Evolutionary conservation across 345 rosid genomes (phyloP).

Genomic region (Erysimum cheiranthoides): DNA sequence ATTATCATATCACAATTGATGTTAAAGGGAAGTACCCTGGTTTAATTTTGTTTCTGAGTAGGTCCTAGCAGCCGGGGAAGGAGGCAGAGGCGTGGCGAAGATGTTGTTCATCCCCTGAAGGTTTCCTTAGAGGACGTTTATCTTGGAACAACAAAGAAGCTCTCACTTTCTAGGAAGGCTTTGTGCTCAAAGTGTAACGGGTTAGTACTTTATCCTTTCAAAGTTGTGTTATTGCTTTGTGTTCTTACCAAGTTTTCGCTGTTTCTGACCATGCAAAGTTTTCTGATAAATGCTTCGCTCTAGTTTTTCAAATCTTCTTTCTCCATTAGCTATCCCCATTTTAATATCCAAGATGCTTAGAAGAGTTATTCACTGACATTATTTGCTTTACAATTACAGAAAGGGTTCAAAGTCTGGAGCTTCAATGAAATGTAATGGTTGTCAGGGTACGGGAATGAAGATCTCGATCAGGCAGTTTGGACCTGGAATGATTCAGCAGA

Average conservation of each 20-base stretch:
- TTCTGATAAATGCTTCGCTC: background rate
- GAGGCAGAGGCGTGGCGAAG: slow-evolving; percentile 93
- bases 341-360: background rate
- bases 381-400: slow-evolving; percentile 48
- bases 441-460: slow-evolving; percentile 91
- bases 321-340: background rate
- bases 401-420: slow-evolving; percentile 95
- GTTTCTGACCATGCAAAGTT: background rate
- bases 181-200: slow-evolving; percentile 85
- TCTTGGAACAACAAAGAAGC: slow-evolving; percentile 81
- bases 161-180: slow-evolving; percentile 78
- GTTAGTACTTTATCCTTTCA: slow-evolving; percentile 48
- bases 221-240: background rate
- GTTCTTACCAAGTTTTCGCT: background rate
- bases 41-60: slow-evolving; percentile 26
- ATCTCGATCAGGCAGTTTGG: slow-evolving; percentile 88
- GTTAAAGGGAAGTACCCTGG: background rate
- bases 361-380: slow-evolving; percentile 4
- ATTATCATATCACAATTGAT: background rate
- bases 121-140: slow-evolving; percentile 82
- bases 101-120: slow-evolving; percentile 80
- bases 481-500: slow-evolving; percentile 94
- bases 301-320: background rate
- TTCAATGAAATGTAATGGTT: slow-evolving; percentile 73
- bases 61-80: slow-evolving; percentile 78